phyloP scores from a whole-genome alignment of 2,329 filamentous ascomycete species.

The Apiospora koreana region DNA sequence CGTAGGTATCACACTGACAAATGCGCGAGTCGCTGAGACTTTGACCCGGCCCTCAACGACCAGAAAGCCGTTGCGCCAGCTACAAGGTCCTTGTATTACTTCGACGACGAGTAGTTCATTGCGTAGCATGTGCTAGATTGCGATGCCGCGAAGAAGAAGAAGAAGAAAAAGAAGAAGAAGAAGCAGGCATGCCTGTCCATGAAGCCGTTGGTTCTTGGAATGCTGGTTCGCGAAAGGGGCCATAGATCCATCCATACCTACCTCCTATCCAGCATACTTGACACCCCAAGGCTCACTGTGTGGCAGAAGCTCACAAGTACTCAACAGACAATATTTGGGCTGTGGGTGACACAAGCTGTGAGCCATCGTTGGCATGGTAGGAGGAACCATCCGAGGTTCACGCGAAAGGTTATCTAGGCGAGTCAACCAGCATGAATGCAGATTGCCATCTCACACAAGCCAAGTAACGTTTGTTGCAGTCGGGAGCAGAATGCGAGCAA shows the following conservation, averaged over 20 bases:
- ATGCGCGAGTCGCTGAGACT: not conserved
- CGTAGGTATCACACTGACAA: not conserved
- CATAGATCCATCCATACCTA: not conserved
- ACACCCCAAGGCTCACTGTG: not conserved
- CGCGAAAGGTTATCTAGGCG: not conserved
- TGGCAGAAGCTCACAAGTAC: not conserved
- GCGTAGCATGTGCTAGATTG: not conserved
- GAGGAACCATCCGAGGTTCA: slow-evolving; percentile 4
- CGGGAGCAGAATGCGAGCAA: not conserved
- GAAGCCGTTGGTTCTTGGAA: not conserved
- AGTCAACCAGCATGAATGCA: not conserved
- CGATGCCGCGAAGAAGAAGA: not conserved
- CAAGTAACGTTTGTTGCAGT: not conserved
- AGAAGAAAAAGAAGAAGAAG: too few relatives aligned
- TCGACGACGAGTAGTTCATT: not conserved
- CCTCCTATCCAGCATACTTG: not conserved
- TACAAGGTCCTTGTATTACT: not conserved
- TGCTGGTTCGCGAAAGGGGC: not conserved
- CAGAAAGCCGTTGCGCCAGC: slow-evolving; percentile 1
- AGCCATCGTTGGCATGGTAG: not conserved
- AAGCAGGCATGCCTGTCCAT: not conserved
- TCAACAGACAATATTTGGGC: not conserved
- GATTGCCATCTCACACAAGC: not conserved
- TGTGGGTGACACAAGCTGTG: not conserved
- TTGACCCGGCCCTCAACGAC: not conserved